Conservation (phyloP, 2,329 filamentous ascomycete species). For the Periconia digitata region DNA sequence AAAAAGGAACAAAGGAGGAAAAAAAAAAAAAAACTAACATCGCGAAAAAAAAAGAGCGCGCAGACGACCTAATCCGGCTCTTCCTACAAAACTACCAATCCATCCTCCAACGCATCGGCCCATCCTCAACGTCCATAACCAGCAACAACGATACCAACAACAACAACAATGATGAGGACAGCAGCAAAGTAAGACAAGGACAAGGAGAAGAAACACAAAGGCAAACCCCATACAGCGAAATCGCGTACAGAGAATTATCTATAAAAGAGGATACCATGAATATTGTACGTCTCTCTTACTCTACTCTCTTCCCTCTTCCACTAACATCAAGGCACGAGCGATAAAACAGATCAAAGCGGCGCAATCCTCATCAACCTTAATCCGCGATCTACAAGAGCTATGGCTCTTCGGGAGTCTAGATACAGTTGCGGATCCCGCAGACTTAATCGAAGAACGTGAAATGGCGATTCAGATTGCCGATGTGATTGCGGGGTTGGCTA, state of each 20-base stretch:
- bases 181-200: no score
- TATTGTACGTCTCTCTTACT: conserved; percentile 1
- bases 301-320: not conserved
- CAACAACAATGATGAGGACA: conserved; percentile 2
- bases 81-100: conserved; percentile 8
- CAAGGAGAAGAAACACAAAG: no score
- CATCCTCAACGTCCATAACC: no score
- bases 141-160: no score
- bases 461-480: conserved; percentile 20
- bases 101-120: conserved; percentile 1
- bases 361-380: conserved; percentile 63
- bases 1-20: not conserved
- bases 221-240: no score
- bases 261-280: conserved; percentile 9
- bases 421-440: conserved; percentile 47
- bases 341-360: conserved; percentile 55
- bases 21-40: not conserved
- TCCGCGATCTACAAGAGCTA: conserved; percentile 64
- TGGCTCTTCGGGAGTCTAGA: conserved; percentile 68
- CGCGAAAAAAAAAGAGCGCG: conserved; percentile 5
- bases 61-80: conserved; percentile 4
- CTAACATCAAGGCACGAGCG: not conserved
- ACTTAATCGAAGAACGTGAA: conserved; percentile 27
- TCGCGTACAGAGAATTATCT: conserved; percentile 6
- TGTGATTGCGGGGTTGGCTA: conserved; percentile 26